Evolutionary conservation across 1,284 basidiomycete genomes (phyloP).

Genomic region (Sanguinoderma infundibulare): DNA sequence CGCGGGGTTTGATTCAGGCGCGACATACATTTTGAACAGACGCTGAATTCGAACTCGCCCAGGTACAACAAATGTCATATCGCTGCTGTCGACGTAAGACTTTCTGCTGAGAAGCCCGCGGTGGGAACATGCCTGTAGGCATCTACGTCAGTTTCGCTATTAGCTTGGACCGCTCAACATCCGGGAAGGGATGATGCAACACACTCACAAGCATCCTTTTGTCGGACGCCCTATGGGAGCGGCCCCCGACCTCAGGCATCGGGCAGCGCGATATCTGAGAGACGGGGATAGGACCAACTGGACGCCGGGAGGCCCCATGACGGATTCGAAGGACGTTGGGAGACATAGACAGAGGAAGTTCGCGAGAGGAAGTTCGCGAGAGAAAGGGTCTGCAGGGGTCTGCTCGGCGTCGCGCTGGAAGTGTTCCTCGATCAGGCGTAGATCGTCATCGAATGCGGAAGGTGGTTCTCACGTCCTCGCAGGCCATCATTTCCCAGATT

Average conservation of each 20-base stretch:
- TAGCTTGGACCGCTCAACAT: no score
- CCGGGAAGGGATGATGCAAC: neutral
- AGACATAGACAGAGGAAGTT: no score
- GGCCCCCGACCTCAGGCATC: neutral
- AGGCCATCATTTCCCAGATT: slow-evolving; percentile 2
- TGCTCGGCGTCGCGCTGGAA: no score
- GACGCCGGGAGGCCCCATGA: no score
- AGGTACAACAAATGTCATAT: neutral
- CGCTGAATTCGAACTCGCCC: neutral
- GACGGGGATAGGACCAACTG: neutral
- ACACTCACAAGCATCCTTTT: neutral
- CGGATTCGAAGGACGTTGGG: no score
- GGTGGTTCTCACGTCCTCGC: slow-evolving; percentile 13
- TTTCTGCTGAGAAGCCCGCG: neutral
- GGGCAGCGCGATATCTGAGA: neutral
- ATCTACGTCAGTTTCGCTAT: no score
- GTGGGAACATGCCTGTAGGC: slow-evolving; percentile 1
- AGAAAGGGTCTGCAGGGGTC: no score
- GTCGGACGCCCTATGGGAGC: neutral
- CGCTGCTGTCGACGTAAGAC: neutral
- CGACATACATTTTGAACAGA: neutral
- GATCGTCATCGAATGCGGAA: slow-evolving; percentile 4
- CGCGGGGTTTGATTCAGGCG: neutral
- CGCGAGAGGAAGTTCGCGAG: no score
- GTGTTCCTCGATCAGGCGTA: neutral